Percentiles rank a stretch among this genome's conserved stretches.
These are phyloP conservation scores for Herpetomonas muscarum DNA, from an alignment of 208 protist species.

Conservation along the genomic window DNA sequence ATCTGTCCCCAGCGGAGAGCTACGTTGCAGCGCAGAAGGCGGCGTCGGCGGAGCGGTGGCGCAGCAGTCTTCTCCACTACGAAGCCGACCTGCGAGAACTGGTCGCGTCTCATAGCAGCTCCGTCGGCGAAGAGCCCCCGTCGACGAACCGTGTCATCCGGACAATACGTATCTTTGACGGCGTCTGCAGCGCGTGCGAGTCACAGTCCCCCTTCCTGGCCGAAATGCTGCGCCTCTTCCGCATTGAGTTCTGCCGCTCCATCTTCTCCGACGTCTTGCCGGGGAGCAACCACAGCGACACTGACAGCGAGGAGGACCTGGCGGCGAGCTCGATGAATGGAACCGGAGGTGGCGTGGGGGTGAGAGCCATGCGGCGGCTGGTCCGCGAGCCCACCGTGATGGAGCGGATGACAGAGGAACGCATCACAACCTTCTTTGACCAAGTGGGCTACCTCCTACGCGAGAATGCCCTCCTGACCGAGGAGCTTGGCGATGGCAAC, in stretches of 20 bases:
- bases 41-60: conserved; percentile 45
- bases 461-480: conserved; percentile 55
- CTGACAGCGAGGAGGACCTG: neutral
- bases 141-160: conserved; percentile 33
- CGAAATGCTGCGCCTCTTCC: conserved; percentile 75
- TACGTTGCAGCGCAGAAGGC: conserved; percentile 24
- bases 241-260: conserved; percentile 76
- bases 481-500: conserved; percentile 49
- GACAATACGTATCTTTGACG: conserved; percentile 64
- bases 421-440: conserved; percentile 71
- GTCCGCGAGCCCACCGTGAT: neutral
- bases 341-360: neutral
- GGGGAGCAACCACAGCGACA: neutral
- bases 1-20: conserved; percentile 33
- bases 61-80: conserved; percentile 68
- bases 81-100: conserved; percentile 79
- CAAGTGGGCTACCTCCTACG: conserved; percentile 54
- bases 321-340: neutral
- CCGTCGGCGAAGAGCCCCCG: conserved; percentile 46
- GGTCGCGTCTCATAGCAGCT: conserved; percentile 23
- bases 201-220: conserved; percentile 43
- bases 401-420: conserved; percentile 6
- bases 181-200: conserved; percentile 30
- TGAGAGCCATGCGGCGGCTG: neutral
- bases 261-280: conserved; percentile 39